Base-by-base conservation (phyloP, 1,284 basidiomycete species). In the Taiwanofungus camphoratus region DNA sequence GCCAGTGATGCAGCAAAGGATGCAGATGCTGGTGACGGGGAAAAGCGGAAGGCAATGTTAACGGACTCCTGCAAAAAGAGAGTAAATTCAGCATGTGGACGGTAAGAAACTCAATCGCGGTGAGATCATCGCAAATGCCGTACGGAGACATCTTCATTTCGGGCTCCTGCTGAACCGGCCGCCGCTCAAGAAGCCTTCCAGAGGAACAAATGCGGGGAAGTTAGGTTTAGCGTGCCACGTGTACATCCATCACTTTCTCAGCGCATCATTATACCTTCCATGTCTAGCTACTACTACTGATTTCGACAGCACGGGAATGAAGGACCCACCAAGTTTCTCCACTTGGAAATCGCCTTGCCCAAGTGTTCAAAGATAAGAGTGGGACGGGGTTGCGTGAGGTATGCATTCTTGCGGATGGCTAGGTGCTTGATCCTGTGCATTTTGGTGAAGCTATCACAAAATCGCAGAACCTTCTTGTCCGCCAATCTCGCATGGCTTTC, bases 321-420 rank as follows among this genome's bases (percentile, higher is more conserved):
- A 12, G 13, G 18, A 63, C 70, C 49, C 56, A 79, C 77, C 52
- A 80, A 59, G 13, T 64, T 36, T 35, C 56, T 42, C 74, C 77
- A 77, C 3, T 33, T 26, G 1, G 45, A 45, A 26, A 79, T 63
- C 0, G 71, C 69, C 20, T 59, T 60, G 16, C 73, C 68, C 15
- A 80, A 55, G 20, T 65, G 63, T 15, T 60, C 58, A 24, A 81
- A 59, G 33, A 78, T 54, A 37, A 65, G 64, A 23, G 61, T 58
- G 2, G 71, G 65, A 20, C 69, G 67, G 1, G 67, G 61, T 36
- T 71, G 69, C 6, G 75, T 77, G 31, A 79, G 67, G 53, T 79
- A 80, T 2, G 71, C 67, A 23, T 64, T 62, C 56, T 79, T 80
- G 36, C 73, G 68, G 39, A 81, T 53, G 23, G 69, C 68, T 36